Percentiles rank a stretch among this genome's conserved stretches.
Conservation (phyloP, 768 basidiomycete genomes). For the Lactarius indigo region DNA sequence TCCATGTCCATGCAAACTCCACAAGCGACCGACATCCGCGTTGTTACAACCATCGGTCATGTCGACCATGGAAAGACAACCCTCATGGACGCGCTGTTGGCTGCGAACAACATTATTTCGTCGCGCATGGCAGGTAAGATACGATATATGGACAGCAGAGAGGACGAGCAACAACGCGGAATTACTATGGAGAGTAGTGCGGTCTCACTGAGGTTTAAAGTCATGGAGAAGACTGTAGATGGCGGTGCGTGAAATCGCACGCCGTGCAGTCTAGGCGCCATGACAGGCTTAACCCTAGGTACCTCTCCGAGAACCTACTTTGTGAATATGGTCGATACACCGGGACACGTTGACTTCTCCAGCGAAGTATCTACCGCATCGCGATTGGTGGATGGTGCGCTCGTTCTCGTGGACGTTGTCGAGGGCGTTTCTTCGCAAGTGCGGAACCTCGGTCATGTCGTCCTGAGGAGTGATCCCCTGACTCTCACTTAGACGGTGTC, state of each 20-base stretch:
- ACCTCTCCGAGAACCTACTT: constrained; percentile 65
- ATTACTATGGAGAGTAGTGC: constrained; percentile 99
- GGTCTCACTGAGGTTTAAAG: constrained; percentile 84
- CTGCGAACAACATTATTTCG: constrained; percentile 98
- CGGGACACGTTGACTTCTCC: constrained; percentile 98
- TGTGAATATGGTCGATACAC: constrained; percentile 97
- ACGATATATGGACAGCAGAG: constrained; percentile 90
- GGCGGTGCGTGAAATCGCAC: constrained; percentile 49
- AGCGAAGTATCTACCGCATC: constrained; percentile 96
- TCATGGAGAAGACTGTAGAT: constrained; percentile 50
- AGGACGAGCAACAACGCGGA: constrained; percentile 96
- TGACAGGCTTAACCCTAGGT: constrained; percentile 45
- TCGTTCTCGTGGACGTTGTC: constrained; percentile 93
- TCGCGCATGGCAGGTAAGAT: constrained; percentile 93
- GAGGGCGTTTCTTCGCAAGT: constrained; percentile 99
- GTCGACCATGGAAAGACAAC: constrained; percentile 98
- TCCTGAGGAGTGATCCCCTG: not conserved
- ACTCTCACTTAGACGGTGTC: constrained; percentile 70
- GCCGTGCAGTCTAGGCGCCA: constrained; percentile 18
- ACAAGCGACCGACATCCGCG: constrained; percentile 54
- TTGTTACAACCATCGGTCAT: constrained; percentile 83
- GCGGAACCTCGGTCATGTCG: constrained; percentile 28
- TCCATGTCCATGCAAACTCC: constrained; percentile 17
- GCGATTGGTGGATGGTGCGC: constrained; percentile 89
- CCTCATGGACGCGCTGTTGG: constrained; percentile 90